phyloP scores from a whole-genome alignment of 208 protist genomes.

The Trypanosoma melophagium region DNA sequence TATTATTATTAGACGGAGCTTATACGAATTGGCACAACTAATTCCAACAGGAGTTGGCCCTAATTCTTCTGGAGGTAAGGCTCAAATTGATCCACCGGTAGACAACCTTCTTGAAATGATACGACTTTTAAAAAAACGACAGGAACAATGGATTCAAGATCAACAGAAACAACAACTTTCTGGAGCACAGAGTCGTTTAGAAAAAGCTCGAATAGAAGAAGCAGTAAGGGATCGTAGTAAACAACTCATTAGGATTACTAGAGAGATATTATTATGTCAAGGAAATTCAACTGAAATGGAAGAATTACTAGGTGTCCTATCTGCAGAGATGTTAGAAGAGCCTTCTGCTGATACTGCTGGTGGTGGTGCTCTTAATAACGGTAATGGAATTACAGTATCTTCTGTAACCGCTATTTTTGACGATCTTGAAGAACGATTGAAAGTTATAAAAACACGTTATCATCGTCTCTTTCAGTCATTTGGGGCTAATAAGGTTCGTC shows the following conservation, averaged over 20 bases:
- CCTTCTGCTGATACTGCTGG: background rate
- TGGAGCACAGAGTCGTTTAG: conserved; percentile 41
- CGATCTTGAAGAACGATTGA: conserved; percentile 56
- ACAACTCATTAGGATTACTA: conserved; percentile 41
- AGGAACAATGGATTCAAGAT: conserved; percentile 45
- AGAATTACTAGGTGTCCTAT: conserved; percentile 11
- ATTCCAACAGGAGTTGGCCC: conserved; percentile 31
- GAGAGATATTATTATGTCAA: conserved; percentile 31
- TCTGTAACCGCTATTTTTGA: conserved; percentile 34
- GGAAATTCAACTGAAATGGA: conserved; percentile 21
- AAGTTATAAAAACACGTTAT: conserved; percentile 48
- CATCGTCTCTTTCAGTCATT: conserved; percentile 37
- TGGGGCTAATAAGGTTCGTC: conserved; percentile 40
- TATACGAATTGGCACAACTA: conserved; percentile 77
- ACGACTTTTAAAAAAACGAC: conserved; percentile 47
- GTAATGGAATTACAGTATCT: background rate
- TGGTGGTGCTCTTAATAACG: conserved; percentile 20
- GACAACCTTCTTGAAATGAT: conserved; percentile 66
- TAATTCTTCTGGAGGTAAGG: conserved; percentile 9
- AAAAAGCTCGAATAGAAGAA: conserved; percentile 47
- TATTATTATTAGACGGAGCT: conserved; percentile 26
- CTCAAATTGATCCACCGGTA: conserved; percentile 62
- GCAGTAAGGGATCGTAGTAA: conserved; percentile 35
- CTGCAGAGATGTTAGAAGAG: conserved; percentile 7
- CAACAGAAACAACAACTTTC: conserved; percentile 58